phyloP scores from a whole-genome alignment of 2,329 filamentous ascomycete genomes.

The Rutstroemia sp. region DNA sequence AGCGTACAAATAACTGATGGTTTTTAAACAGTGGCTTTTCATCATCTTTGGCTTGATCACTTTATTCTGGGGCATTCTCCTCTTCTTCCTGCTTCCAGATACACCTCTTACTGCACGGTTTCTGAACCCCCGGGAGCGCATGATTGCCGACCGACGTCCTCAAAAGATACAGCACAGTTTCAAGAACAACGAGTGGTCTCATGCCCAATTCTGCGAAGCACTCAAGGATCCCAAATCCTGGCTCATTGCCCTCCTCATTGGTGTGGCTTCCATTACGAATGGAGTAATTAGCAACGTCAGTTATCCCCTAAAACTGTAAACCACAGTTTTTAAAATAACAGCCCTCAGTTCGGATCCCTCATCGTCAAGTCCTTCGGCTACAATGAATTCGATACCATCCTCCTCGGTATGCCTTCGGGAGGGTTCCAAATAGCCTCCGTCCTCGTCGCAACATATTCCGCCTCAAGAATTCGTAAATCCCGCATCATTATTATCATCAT shows the following conservation, averaged over 20 bases:
- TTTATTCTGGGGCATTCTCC: constrained; percentile 29
- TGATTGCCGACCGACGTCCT: constrained; percentile 3
- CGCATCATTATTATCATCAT: constrained; percentile 13
- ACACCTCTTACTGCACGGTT: constrained; percentile 37
- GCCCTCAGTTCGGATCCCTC: constrained; percentile 33
- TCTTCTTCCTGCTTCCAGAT: constrained; percentile 42
- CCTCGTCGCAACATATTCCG: constrained; percentile 9
- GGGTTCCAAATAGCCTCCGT: constrained; percentile 1
- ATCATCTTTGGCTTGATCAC: constrained; percentile 20
- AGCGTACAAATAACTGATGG: not conserved
- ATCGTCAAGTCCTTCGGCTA: constrained; percentile 33
- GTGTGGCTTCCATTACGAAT: constrained; percentile 31
- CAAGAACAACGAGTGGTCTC: constrained; percentile 30
- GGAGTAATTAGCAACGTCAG: constrained; percentile 22
- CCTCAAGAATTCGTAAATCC: constrained; percentile 10
- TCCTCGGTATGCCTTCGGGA: constrained; percentile 56
- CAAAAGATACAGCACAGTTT: constrained; percentile 12
- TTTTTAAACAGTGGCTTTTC: constrained; percentile 10
- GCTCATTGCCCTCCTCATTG: constrained; percentile 15
- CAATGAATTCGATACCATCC: constrained; percentile 27
- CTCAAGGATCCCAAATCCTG: constrained; percentile 31
- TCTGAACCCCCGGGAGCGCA: constrained; percentile 1
- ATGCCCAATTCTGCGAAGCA: constrained; percentile 32
- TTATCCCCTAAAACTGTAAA: too few relatives aligned
- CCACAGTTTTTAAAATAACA: constrained; percentile 14